These are phyloP conservation scores for Podila minutissima DNA, from an alignment of 192 early-diverging fungal genomes.

Conservation along the genomic window DNA sequence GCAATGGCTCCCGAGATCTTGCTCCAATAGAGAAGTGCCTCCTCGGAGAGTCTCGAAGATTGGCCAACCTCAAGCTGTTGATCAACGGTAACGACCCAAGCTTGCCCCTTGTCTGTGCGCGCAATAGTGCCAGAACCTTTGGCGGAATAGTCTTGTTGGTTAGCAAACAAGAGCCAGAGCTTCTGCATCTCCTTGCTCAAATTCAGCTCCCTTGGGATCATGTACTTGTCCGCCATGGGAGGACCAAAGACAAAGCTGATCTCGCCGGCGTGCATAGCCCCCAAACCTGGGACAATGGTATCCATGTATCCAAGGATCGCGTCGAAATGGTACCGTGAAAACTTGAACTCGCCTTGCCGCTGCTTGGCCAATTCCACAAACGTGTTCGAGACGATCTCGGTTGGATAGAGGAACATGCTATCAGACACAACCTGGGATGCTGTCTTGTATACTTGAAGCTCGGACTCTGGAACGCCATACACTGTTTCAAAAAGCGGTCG, in stretches of 20 bases:
- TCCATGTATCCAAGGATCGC: conserved; percentile 1
- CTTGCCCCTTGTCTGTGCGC: background rate
- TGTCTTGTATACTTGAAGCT: conserved; percentile 8
- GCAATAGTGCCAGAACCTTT: background rate
- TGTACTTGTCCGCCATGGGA: conserved; percentile 2
- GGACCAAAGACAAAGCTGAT: conserved; percentile 18
- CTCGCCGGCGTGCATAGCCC: conserved; percentile 27
- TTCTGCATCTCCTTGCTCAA: conserved; percentile 18
- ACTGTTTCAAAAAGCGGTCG: background rate
- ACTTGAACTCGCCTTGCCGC: background rate
- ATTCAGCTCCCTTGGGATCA: conserved; percentile 1
- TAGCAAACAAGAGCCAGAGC: conserved; percentile 26
- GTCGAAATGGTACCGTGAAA: conserved; percentile 16
- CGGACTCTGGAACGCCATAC: conserved; percentile 19
- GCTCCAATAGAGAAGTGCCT: background rate
- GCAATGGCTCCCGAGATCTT: background rate
- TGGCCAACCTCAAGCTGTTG: conserved; percentile 1
- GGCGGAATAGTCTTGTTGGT: background rate
- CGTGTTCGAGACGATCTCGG: background rate
- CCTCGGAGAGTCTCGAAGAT: background rate
- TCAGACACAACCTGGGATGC: conserved; percentile 5
- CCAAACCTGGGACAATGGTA: background rate
- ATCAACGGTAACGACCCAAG: background rate
- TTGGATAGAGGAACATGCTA: conserved; percentile 6
- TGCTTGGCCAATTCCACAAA: conserved; percentile 1